Conservation (phyloP, 139 green algal genomes). For the Closterium sp. region DNA sequence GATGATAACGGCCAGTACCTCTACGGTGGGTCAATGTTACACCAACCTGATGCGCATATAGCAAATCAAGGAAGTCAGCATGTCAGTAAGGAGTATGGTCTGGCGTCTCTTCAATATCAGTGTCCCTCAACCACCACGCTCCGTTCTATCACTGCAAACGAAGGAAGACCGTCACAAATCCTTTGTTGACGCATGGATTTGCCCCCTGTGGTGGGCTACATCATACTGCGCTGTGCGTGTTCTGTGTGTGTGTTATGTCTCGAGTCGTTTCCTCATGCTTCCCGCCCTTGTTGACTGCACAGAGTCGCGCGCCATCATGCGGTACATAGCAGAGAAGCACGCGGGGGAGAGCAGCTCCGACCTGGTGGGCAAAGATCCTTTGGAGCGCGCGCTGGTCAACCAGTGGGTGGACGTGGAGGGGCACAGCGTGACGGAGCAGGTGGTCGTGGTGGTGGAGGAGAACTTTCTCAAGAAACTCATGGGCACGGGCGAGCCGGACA, state of each 20-base stretch:
- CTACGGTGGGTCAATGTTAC: not conserved
- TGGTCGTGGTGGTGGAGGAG: slow-evolving; percentile 11
- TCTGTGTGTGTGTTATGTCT: too few relatives aligned
- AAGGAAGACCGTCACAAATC: too few relatives aligned
- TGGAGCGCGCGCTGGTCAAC: slow-evolving; percentile 31
- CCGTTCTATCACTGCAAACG: too few relatives aligned
- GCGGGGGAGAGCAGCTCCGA: not conserved
- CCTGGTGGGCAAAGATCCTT: slow-evolving; percentile 24
- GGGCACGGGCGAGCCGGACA: not conserved
- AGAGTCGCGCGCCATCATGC: slow-evolving; percentile 46
- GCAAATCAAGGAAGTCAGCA: too few relatives aligned
- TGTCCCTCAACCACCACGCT: too few relatives aligned
- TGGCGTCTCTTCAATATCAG: too few relatives aligned
- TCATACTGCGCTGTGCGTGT: too few relatives aligned
- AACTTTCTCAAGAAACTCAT: slow-evolving; percentile 3
- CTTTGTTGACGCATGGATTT: too few relatives aligned
- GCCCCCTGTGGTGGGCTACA: too few relatives aligned
- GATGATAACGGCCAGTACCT: not conserved
- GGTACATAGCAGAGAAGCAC: slow-evolving; percentile 39
- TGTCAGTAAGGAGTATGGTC: too few relatives aligned
- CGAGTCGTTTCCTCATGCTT: not conserved
- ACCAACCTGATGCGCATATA: too few relatives aligned
- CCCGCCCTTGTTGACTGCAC: not conserved
- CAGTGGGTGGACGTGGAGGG: slow-evolving; percentile 46
- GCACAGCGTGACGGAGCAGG: not conserved